Conservation (phyloP, 176 grass and related monocot species). For the Pontederia crassipes region DNA sequence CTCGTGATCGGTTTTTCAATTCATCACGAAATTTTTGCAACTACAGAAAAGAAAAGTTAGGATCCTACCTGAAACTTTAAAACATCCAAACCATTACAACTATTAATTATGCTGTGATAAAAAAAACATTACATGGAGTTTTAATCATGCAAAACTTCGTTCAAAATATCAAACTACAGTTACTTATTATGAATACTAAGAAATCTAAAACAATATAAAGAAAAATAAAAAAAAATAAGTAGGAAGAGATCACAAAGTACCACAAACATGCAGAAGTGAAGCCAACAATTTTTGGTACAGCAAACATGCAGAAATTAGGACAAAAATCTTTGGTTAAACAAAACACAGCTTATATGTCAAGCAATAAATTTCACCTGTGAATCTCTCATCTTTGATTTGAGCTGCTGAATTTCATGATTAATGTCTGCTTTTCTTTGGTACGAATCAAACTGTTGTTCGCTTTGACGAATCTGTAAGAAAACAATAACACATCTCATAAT, state of each 20-base stretch:
- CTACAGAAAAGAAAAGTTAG: constrained; percentile 23
- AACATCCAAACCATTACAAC: no score
- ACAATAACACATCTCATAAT: constrained; percentile 3
- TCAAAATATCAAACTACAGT: no score
- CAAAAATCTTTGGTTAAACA: no score
- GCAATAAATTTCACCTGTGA: constrained; percentile 48
- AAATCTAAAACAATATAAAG: no score
- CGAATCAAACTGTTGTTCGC: constrained; percentile 78
- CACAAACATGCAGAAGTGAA: not conserved
- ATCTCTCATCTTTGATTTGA: constrained; percentile 85
- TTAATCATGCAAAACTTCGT: no score
- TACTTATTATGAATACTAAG: no score
- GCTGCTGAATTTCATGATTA: constrained; percentile 79
- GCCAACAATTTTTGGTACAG: not conserved
- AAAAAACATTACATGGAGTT: no score
- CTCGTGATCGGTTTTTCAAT: constrained; percentile 77
- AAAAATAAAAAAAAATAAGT: constrained; percentile 3
- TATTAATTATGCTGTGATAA: no score
- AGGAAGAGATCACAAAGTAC: constrained; percentile 16
- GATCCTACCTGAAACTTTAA: no score
- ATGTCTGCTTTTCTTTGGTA: constrained; percentile 94
- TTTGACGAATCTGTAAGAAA: constrained; percentile 61
- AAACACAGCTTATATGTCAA: not conserved
- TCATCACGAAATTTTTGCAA: constrained; percentile 98
- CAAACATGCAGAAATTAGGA: not conserved